Percentiles rank a stretch among this genome's conserved stretches.
These are phyloP conservation scores for Plasmodium gonderi DNA, from an alignment of 169 alveolate genomes.

Conservation along the genomic window DNA sequence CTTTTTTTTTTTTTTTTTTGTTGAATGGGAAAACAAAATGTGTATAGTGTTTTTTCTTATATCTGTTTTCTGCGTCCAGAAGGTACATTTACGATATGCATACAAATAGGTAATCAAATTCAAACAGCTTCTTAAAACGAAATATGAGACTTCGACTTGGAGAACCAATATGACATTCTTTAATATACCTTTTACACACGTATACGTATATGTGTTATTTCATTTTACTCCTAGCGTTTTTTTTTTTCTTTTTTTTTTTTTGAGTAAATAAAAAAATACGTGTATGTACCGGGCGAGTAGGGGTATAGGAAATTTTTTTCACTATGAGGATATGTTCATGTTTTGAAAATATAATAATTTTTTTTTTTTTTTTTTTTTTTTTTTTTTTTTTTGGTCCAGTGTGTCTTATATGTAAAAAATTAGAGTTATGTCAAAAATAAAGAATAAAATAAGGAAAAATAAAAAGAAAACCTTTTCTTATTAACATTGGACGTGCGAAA, in stretches of 20 bases:
- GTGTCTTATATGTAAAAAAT: neutral
- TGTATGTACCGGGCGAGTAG: neutral
- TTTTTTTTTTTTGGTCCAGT: neutral
- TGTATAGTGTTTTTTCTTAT: neutral
- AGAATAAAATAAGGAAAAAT: too few relatives aligned
- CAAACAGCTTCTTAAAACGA: neutral
- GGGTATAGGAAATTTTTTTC: neutral
- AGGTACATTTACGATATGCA: neutral
- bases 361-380: neutral
- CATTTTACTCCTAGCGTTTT: neutral
- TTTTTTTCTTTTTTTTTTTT: neutral
- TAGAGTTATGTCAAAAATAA: neutral
- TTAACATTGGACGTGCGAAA: neutral
- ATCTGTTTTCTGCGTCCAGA: neutral
- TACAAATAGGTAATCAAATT: neutral
- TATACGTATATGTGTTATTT: neutral
- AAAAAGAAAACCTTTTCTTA: neutral
- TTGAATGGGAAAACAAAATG: neutral
- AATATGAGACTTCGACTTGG: neutral
- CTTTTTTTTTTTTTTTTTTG: slow-evolving; percentile 1
- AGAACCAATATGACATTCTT: neutral
- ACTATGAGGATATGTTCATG: neutral
- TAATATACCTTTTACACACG: neutral
- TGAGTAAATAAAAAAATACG: neutral
- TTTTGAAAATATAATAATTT: neutral